Evolutionary conservation across 129 eudicot species (phyloP), one percentile per base, ranked within the genome.

Genomic region (Saussurea involucrata): DNA sequence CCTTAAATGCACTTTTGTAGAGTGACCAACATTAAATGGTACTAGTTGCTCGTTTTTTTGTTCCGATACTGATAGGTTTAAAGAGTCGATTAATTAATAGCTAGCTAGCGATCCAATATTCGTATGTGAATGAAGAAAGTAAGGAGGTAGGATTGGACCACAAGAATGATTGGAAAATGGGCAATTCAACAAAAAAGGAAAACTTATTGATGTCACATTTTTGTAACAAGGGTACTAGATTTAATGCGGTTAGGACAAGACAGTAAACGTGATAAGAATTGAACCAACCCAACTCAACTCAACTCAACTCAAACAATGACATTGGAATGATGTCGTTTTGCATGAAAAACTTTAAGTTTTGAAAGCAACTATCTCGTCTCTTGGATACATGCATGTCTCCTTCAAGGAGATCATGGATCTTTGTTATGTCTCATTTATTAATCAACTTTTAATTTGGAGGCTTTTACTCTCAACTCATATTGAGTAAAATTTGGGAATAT

Each of bases 141-240:
- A 40, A 68, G 71, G 28, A 24, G 8, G 40, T 68, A 60, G 80
- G 44, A 28, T 42, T 58, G 84, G 84, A 81, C 84, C 84, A 81
- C 84, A 75, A 68, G 10, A 81, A 81, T 74, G 80, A 75, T 74
- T 81, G 80, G 73, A 72, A 68, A 72, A 63, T n/a, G 46, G 77
- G 28, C 80, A 67, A 73, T 72, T 73, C 84, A 80, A 74, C 71
- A 4, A 57, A 80, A 81, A 68, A 37, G 71, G 80, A 61, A 40
- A 68, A 81, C 66, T 81, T 81, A 81, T 34, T 81, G 76, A 42
- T 75, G 76, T 74, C 84, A 81, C 84, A 74, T 74, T 81, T 81
- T 74, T 74, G 80, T 58, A 60, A 68, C 84, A 36, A 55, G 71
- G 71, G 84, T 74, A 74, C 80, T 28, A 68, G 80, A 81, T 74